A percentile compares a stretch with the other conserved stretches of the same genome.
Conservation (phyloP, 257 asterid genomes). For the Lithospermum erythrorhizon region DNA sequence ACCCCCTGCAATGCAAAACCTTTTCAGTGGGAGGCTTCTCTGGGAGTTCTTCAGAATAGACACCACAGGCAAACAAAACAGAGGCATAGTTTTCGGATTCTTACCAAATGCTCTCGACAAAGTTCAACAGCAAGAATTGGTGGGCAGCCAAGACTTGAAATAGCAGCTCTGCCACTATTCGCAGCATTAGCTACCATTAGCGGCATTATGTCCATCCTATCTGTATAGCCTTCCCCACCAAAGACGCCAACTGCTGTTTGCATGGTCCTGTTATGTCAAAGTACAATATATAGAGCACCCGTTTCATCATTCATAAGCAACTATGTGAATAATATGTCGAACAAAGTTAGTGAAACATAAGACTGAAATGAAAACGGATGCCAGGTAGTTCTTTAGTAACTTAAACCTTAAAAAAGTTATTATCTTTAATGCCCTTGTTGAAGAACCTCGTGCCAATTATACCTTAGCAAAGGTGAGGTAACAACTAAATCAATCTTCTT, state of each 20-base stretch:
- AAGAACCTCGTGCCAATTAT: constrained; percentile 9
- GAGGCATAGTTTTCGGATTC: constrained; percentile 10
- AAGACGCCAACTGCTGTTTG: constrained; percentile 95
- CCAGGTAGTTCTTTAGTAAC: no score
- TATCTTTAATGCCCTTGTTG: not conserved
- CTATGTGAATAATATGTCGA: not conserved
- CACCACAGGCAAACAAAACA: not conserved
- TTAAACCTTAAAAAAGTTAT: no score
- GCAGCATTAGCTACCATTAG: constrained; percentile 89
- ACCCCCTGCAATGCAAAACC: constrained; percentile 49
- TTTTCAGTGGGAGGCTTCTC: not conserved
- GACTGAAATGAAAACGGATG: no score
- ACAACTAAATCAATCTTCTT: constrained; percentile 71
- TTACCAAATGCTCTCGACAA: constrained; percentile 93
- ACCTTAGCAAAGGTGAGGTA: constrained; percentile 88
- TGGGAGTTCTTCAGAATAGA: not conserved
- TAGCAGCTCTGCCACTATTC: constrained; percentile 61
- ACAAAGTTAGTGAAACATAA: not conserved
- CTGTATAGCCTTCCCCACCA: constrained; percentile 70
- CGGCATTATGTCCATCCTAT: constrained; percentile 51
- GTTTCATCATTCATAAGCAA: not conserved
- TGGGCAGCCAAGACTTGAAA: constrained; percentile 71
- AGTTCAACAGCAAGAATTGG: constrained; percentile 75
- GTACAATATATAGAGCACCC: constrained; percentile 9
- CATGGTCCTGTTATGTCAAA: constrained; percentile 46